These are phyloP conservation scores for Candida sp. DNA, from an alignment of 1,139 yeast species.

Conservation along the genomic window DNA sequence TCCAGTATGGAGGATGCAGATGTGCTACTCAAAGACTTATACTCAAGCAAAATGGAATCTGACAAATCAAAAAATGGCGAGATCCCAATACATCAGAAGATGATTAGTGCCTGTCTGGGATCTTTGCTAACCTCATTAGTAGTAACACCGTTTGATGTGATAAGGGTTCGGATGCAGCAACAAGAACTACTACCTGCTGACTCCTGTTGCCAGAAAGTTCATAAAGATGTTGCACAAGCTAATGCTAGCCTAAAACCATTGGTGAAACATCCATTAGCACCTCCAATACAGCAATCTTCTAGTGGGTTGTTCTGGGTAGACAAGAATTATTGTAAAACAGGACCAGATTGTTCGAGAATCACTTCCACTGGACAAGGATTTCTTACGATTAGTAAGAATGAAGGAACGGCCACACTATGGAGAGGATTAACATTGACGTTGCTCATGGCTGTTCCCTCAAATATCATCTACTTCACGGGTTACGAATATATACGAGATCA, in stretches of 20 bases:
- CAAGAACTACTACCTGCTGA: conserved; percentile 58
- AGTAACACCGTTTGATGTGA: conserved; percentile 94
- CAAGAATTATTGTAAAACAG: conserved; percentile 32
- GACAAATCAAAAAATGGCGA: conserved; percentile 11
- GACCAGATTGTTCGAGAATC: conserved; percentile 31
- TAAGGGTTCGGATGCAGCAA: conserved; percentile 86
- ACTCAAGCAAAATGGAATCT: neutral
- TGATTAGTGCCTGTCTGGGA: conserved; percentile 91
- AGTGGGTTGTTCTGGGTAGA: conserved; percentile 41
- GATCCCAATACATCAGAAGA: conserved; percentile 58
- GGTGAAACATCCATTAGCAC: conserved; percentile 5
- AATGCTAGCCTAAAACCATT: conserved; percentile 8
- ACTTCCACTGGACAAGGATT: conserved; percentile 75
- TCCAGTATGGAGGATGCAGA: conserved; percentile 1
- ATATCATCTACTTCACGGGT: conserved; percentile 91
- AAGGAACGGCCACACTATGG: conserved; percentile 81
- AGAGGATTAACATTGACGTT: conserved; percentile 83
- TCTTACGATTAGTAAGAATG: conserved; percentile 57
- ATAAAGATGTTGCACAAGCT: conserved; percentile 4
- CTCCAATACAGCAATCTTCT: conserved; percentile 4
- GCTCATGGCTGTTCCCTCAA: conserved; percentile 89
- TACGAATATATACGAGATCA: conserved; percentile 81
- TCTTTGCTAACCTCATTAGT: conserved; percentile 82
- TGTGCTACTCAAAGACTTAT: neutral
- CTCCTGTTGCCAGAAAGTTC: conserved; percentile 23